Evolutionary conservation across 2,329 filamentous ascomycete species (phyloP), one percentile per base, ranked within the genome.

Genomic region (Nemania serpens): DNA sequence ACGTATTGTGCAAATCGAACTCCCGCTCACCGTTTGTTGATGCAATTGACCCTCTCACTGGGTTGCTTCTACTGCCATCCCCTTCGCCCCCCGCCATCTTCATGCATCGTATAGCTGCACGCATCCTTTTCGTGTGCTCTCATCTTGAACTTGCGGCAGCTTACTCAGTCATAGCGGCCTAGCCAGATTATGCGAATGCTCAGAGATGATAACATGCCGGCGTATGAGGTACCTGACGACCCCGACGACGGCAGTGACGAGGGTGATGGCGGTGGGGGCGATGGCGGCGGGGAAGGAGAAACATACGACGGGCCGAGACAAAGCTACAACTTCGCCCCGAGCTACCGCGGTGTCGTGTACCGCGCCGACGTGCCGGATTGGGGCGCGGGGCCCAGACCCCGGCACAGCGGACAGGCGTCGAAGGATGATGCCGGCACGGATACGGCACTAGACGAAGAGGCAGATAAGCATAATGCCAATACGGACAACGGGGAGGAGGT

Each of bases 301-400:
- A 13, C 13, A 22, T 52, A 57, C 22, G 20, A 43, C 17, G 77
- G 79, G 1, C 85, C 85, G 1, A 85, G 90, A 39, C 90, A 91
- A 71, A 92, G 85, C 37, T 97, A 96, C 78, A 98, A 98, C 74
- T 96, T 99, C 73, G 92, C 94, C 0, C 95, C 95, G 0, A 91
- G 93, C 0, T 91, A 92, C 63, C 83, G 90, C 70, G 94, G 95
- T 36, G 81, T 95, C 22, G 91, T 98, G 25, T 97, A 96, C 73
- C 87, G 93, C 61, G 91, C 91, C 36, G 86, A 92, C 53, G 83
- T 84, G 5, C 82, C 87, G 12, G 86, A 89, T 60, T 78, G 79
- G 64, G 86, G 85, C n/a, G 81, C 82, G 13, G 81, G 82, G 0
- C 75, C 76, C 15, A 68, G 68, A 68, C 59, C 63, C 47, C 60